A percentile compares a stretch with the other conserved stretches of the same genome.
These are phyloP conservation scores for Hemileccinum impolitum DNA, from an alignment of 768 basidiomycete genomes.

Conservation along the genomic window DNA sequence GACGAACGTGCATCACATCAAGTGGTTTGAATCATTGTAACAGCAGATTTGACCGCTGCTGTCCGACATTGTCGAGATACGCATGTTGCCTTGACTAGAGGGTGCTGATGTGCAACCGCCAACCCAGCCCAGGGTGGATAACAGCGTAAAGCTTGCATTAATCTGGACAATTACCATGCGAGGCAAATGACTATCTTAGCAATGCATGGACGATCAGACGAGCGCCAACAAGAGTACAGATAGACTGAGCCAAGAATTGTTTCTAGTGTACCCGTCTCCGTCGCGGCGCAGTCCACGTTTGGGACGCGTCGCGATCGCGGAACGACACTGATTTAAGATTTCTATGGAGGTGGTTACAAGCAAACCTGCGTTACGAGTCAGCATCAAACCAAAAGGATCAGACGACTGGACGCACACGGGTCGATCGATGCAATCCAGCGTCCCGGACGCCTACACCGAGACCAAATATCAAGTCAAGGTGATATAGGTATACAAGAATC, in stretches of 20 bases:
- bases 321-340: neutral
- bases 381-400: neutral
- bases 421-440: slow-evolving; percentile 2
- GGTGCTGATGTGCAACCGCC: too few species aligned
- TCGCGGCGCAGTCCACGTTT: slow-evolving; percentile 1
- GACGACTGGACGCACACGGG: slow-evolving; percentile 15
- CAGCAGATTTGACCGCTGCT: too few species aligned
- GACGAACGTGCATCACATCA: slow-evolving; percentile 22
- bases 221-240: slow-evolving; percentile 10
- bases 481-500: slow-evolving; percentile 14
- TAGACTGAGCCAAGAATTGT: slow-evolving; percentile 2
- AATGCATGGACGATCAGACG: slow-evolving; percentile 6
- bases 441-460: slow-evolving; percentile 1
- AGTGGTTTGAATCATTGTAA: too few species aligned
- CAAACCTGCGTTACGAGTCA: neutral
- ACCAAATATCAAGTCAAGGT: slow-evolving; percentile 3
- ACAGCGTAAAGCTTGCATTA: neutral
- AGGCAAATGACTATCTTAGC: slow-evolving; percentile 12
- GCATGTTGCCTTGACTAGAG: too few species aligned
- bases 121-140: too few species aligned
- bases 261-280: slow-evolving; percentile 5
- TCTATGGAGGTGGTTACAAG: neutral
- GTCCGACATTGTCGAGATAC: too few species aligned
- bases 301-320: neutral
- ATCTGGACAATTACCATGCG: slow-evolving; percentile 1